Evolutionary conservation across 2,329 filamentous ascomycete species (phyloP), one percentile per base, ranked within the genome.

Genomic region (Cercospora berteroae): DNA sequence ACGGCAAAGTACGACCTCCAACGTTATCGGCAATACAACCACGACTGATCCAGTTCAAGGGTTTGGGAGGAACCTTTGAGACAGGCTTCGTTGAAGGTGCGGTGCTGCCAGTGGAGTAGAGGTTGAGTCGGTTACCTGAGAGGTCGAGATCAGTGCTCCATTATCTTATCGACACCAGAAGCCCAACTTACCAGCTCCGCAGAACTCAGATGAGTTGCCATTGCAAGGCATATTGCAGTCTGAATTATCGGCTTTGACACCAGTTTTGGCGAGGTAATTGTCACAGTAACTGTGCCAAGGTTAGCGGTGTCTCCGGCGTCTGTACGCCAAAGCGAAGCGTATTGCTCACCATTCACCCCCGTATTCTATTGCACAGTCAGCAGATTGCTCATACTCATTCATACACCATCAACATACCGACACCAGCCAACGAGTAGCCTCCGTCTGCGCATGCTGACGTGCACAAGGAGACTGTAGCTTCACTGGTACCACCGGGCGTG

Each of bases 311-410:
- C 23, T 23, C 20, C n/a, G 48, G 4, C 5, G 16, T 16, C 48
- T 52, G 20, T 52, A n/a, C n/a, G 36, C 36, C 36, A 16, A 6
- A 39, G 36, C 6, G 36, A 16, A 52, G 9, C 8, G 10, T 18
- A 6, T 70, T 58, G 72, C 76, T 65, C 66, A 73, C 67, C 80
- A 82, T 70, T 81, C 76, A 16, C 73, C 74, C 33, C 75, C 76
- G 42, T 73, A 78, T 50, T 78, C 75, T 63, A 29, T 23, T 7
- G 8, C 23, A 42, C 12, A 33, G 42, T 63, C 44, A 63, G 60
- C 27, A 31, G 13, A 29, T 27, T 48, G 36, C 20, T 61, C 42
- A n/a, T n/a, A n/a, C n/a, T n/a, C n/a, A n/a, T n/a, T 25, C 16
- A 25, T 7, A 9, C 20, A 6, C 48, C 12, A 3, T 25, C 7